Base-by-base conservation (phyloP, 2,329 filamentous ascomycete genomes). In the Pestalotiopsis sp. region DNA sequence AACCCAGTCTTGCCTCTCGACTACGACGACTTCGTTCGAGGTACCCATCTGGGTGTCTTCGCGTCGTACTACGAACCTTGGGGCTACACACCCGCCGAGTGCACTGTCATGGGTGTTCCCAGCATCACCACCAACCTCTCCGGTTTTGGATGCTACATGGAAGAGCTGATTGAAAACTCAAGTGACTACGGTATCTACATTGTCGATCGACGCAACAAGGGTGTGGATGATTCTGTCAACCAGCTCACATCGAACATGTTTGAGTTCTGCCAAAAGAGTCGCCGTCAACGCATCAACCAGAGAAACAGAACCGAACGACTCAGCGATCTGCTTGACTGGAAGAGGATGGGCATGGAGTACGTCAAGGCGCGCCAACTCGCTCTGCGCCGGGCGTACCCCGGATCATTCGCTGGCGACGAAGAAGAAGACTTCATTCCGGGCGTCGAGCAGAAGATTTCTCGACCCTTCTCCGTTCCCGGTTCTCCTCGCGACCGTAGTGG, bases 161-260 rank as follows among this genome's bases (percentile, higher is more conserved):
- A 99, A 81, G 96, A 98, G 82, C 84, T 98, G 74, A 98, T 99
- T 73, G 95, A 98, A 82, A 98, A 98, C 82, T 97, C 95, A 55
- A 93, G 92, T 72, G 96, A 99, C 81, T 98, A 99, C 78, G 96
- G 96, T 73, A 98, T 99, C 82, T 98, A 98, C 85, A 98, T 99
- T 80, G 95, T 99, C 60, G 96, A 99, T 79, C 93, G 96, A 68
- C 91, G 96, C 63, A 92, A 90, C 83, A 98, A 98, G 88, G 95
- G 95, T 36, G 92, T 99, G 1, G 96, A 99, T 77, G 96, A 98
- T 80, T 97, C 94, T 9, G 95, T 98, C 78, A 98, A 98, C 82
- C 94, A 98, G 82, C 89, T 98, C 71, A 91, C 94, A 14, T 90
- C 93, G 25, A 93, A 89, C 84, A 98, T 99, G 95, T 96, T 91